These are phyloP conservation scores for Fusarium floridanum DNA, from an alignment of 2,329 filamentous ascomycete genomes.

Conservation along the genomic window DNA sequence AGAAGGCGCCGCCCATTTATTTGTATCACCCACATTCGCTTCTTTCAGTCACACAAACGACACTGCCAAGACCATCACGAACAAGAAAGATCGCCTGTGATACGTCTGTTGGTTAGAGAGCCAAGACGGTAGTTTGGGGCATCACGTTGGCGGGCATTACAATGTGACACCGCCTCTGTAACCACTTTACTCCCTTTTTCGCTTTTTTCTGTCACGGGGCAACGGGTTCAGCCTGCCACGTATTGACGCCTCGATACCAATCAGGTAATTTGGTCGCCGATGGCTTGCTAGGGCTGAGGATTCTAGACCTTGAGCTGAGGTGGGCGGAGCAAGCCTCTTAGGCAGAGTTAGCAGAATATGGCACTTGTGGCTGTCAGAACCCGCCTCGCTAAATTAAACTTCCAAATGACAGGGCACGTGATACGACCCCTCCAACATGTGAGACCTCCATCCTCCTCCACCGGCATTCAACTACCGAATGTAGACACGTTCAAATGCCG, in stretches of 20 bases:
- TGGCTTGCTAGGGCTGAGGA: neutral
- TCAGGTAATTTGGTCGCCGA: neutral
- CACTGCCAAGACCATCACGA: neutral
- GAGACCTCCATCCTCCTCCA: neutral
- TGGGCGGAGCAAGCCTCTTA: neutral
- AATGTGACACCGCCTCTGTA: neutral
- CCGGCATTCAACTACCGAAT: neutral
- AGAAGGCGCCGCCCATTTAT: neutral
- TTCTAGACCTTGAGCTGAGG: conserved; percentile 2
- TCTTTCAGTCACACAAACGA: neutral
- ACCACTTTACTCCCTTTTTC: neutral
- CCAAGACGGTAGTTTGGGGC: neutral
- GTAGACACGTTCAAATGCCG: neutral
- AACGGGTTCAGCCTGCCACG: neutral
- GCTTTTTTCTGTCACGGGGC: neutral
- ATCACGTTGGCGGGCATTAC: neutral
- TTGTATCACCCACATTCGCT: neutral
- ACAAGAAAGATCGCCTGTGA: neutral
- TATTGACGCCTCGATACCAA: neutral
- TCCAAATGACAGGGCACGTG: neutral
- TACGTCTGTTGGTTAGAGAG: neutral
- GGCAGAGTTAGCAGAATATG: neutral
- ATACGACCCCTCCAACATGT: neutral
- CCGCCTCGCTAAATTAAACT: neutral
- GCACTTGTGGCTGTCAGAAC: neutral